These are phyloP conservation scores for Volvariella surrecta DNA, from an alignment of 1,284 basidiomycete genomes.

Conservation along the genomic window DNA sequence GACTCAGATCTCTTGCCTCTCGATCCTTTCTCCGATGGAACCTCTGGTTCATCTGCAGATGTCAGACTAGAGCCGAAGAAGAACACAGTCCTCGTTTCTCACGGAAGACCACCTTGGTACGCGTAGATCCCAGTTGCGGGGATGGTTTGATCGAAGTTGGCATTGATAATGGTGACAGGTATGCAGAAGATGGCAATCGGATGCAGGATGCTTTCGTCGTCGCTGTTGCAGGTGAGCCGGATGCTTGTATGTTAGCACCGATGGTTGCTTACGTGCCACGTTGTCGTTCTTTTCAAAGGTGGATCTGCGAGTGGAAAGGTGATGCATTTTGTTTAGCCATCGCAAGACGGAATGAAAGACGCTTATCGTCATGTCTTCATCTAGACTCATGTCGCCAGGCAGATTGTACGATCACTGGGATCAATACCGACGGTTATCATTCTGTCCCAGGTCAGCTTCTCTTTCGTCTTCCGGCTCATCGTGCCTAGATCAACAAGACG, in stretches of 20 bases:
- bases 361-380: conserved; percentile 8
- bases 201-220: conserved; percentile 82
- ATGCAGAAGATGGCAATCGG: conserved; percentile 62
- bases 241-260: not conserved
- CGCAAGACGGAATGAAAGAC: conserved; percentile 3
- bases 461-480: too few species aligned
- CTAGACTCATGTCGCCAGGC: conserved; percentile 86
- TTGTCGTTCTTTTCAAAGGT: conserved; percentile 33
- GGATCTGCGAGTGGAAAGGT: conserved; percentile 95
- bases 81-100: conserved; percentile 78
- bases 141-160: conserved; percentile 9
- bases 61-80: conserved; percentile 39
- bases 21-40: not conserved
- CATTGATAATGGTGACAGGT: conserved; percentile 36
- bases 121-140: too few species aligned
- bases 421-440: conserved; percentile 87
- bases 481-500: too few species aligned
- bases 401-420: conserved; percentile 76
- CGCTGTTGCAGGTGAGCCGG: conserved; percentile 75
- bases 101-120: conserved; percentile 78
- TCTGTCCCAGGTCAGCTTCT: conserved; percentile 69
- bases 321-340: not conserved
- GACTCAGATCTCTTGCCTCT: not conserved
- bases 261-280: conserved; percentile 3
- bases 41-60: not conserved